These are phyloP conservation scores for Exophiala calicioides DNA, from an alignment of 2,329 filamentous ascomycete species.

Conservation along the genomic window DNA sequence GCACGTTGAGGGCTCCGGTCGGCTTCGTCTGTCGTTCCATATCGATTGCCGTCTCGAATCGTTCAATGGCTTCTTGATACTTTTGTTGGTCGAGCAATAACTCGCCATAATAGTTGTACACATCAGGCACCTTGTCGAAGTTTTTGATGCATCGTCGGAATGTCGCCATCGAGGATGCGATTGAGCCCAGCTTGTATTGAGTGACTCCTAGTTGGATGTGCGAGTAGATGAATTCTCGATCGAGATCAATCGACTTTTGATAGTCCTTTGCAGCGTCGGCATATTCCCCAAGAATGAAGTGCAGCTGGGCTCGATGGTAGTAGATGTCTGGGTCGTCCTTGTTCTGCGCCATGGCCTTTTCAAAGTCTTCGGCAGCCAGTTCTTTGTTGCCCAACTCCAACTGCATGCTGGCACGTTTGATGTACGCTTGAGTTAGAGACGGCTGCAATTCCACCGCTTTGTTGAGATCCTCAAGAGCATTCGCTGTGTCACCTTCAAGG, in stretches of 20 bases:
- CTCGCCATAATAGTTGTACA: constrained; percentile 99
- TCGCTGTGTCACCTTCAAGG: constrained; percentile 80
- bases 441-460: constrained; percentile 91
- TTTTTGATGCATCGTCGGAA: constrained; percentile 98
- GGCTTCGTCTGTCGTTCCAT: constrained; percentile 96
- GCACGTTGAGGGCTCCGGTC: constrained; percentile 85
- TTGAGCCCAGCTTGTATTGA: constrained; percentile 99
- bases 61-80: constrained; percentile 91
- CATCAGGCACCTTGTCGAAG: constrained; percentile 92
- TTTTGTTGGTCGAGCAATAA: constrained; percentile 95
- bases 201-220: constrained; percentile 99
- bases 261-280: constrained; percentile 95
- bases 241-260: constrained; percentile 97
- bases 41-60: constrained; percentile 97
- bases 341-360: constrained; percentile 80
- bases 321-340: constrained; percentile 92
- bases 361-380: constrained; percentile 85
- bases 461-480: constrained; percentile 81
- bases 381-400: constrained; percentile 86
- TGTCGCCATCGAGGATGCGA: constrained; percentile 97
- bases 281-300: constrained; percentile 96
- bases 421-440: constrained; percentile 89
- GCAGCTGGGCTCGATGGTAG: constrained; percentile 96
- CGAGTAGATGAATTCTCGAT: constrained; percentile 96
- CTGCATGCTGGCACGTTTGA: constrained; percentile 98